Conservation (phyloP, 1,139 yeast species). For the Arxiozyma telluris region DNA sequence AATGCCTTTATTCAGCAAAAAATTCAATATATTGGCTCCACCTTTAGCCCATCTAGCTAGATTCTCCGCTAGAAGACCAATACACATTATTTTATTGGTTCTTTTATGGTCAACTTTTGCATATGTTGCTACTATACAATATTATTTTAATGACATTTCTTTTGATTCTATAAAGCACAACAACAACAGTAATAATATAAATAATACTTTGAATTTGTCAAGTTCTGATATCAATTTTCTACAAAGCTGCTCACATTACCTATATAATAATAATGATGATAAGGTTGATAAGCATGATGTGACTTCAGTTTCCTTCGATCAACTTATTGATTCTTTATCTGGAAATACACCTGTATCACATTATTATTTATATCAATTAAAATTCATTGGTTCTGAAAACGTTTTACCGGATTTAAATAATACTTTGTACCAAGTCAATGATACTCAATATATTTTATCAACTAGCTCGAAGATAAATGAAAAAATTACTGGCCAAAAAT, state of each 20-base stretch:
- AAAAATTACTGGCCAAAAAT: conserved; percentile 34
- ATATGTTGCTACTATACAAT: conserved; percentile 73
- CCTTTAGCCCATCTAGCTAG: conserved; percentile 46
- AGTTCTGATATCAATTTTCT: not conserved
- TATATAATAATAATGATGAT: conserved; percentile 10
- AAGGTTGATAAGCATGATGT: conserved; percentile 16
- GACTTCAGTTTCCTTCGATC: conserved; percentile 7
- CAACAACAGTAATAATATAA: not conserved
- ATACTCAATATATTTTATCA: conserved; percentile 22
- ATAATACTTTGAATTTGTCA: not conserved
- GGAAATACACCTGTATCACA: conserved; percentile 24
- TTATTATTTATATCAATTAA: conserved; percentile 18
- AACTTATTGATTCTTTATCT: conserved; percentile 13
- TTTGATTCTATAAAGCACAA: conserved; percentile 8
- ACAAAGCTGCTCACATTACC: conserved; percentile 22
- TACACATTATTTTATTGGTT: conserved; percentile 72
- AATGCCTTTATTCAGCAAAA: conserved; percentile 1
- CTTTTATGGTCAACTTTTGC: conserved; percentile 73
- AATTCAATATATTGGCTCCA: conserved; percentile 2
- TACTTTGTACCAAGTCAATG: conserved; percentile 16
- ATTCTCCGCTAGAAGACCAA: conserved; percentile 73
- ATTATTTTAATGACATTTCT: conserved; percentile 42
- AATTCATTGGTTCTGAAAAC: not conserved
- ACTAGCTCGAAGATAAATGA: conserved; percentile 14
- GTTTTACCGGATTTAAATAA: conserved; percentile 19